Percentiles rank a stretch among this genome's conserved stretches.
Evolutionary conservation across 257 asterid genomes (phyloP).

Genomic region (Solanum phureja): DNA sequence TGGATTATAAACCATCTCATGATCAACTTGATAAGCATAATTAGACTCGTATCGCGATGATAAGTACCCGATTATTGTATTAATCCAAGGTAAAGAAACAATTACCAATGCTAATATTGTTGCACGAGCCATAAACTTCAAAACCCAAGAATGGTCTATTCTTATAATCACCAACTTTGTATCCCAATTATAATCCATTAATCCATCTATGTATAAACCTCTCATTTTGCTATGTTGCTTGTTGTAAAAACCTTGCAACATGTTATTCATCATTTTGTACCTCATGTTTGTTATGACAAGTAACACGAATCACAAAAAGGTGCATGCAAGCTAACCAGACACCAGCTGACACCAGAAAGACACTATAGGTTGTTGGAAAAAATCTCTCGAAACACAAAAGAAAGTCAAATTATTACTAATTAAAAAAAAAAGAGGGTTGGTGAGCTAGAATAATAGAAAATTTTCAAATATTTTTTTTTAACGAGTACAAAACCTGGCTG

Average conservation of each 20-base stretch:
- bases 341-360: neutral
- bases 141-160: conserved; percentile 9
- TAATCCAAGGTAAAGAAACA: conserved; percentile 19
- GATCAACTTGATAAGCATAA: neutral
- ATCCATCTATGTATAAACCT: neutral
- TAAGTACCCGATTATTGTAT: neutral
- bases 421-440: neutral
- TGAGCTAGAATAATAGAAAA: neutral
- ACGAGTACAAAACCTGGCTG: conserved; percentile 44
- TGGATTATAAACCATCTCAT: neutral
- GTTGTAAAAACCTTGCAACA: neutral
- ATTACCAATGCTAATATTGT: conserved; percentile 19
- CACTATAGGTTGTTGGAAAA: neutral
- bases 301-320: neutral
- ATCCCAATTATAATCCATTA: neutral
- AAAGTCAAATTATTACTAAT: neutral
- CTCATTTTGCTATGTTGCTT: conserved; percentile 3
- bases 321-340: neutral
- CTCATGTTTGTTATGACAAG: neutral
- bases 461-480: neutral
- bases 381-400: neutral
- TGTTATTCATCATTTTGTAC: conserved; percentile 2
- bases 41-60: neutral
- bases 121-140: conserved; percentile 16
- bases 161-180: conserved; percentile 1